Evolutionary conservation across 768 basidiomycete species (phyloP).

Genomic region (Gloeophyllum trabeum): DNA sequence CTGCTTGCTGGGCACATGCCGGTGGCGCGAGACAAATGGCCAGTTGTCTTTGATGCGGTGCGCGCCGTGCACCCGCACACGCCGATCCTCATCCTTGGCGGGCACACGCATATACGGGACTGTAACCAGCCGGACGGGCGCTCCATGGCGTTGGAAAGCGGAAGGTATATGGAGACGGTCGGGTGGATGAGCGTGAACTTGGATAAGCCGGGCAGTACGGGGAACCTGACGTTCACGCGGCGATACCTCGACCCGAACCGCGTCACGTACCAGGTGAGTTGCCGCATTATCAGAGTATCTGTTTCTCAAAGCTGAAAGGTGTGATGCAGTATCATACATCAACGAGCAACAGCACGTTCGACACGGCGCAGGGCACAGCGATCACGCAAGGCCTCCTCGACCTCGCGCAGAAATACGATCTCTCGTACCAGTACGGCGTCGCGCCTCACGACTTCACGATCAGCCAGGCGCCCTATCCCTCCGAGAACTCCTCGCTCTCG

Average conservation of each 20-base stretch:
- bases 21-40: slow-evolving; percentile 60
- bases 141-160: slow-evolving; percentile 75
- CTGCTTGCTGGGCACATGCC: slow-evolving; percentile 80
- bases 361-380: slow-evolving; percentile 38
- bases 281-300: not conserved
- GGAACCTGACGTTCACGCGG: slow-evolving; percentile 51
- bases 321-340: slow-evolving; percentile 52
- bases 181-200: slow-evolving; percentile 39
- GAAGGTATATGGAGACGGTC: slow-evolving; percentile 91
- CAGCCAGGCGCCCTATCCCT: slow-evolving; percentile 54
- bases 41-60: slow-evolving; percentile 60
- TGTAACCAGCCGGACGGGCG: slow-evolving; percentile 64
- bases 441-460: slow-evolving; percentile 72
- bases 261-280: slow-evolving; percentile 52
- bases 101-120: slow-evolving; percentile 73
- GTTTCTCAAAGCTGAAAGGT: not conserved
- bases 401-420: slow-evolving; percentile 47
- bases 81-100: slow-evolving; percentile 79
- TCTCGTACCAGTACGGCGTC: slow-evolving; percentile 52
- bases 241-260: slow-evolving; percentile 77
- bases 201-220: slow-evolving; percentile 22
- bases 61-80: slow-evolving; percentile 61
- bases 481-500: slow-evolving; percentile 46
- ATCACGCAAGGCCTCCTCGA: slow-evolving; percentile 46
- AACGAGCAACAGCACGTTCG: slow-evolving; percentile 39